Conservation (phyloP, 2,329 filamentous ascomycete species). For the Paecilomyces formosus region DNA sequence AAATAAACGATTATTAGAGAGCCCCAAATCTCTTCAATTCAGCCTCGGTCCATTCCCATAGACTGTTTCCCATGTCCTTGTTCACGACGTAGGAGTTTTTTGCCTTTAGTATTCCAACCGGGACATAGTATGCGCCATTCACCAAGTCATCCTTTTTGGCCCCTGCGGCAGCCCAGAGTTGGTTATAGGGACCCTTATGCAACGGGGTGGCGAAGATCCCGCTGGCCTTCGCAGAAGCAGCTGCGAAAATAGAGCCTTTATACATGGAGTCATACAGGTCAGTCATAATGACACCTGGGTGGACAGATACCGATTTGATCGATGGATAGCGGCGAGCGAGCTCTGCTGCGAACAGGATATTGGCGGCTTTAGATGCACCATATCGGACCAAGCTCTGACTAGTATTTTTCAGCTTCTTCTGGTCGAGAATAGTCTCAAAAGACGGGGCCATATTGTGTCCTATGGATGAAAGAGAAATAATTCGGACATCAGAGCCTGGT, state of each 20-base stretch:
- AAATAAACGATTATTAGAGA: background rate
- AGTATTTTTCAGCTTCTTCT: slow-evolving; percentile 19
- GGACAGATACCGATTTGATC: slow-evolving; percentile 34
- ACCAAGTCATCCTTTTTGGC: slow-evolving; percentile 15
- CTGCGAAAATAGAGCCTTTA: background rate
- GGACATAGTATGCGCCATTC: slow-evolving; percentile 23
- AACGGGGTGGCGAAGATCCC: slow-evolving; percentile 13
- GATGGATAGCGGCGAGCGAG: slow-evolving; percentile 28
- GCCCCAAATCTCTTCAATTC: background rate
- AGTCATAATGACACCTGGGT: slow-evolving; percentile 38
- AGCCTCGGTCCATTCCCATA: background rate
- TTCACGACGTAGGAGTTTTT: background rate
- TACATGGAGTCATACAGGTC: slow-evolving; percentile 19
- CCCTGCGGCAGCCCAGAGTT: slow-evolving; percentile 23
- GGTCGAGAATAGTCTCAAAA: slow-evolving; percentile 22
- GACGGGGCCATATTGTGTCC: slow-evolving; percentile 10
- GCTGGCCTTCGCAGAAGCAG: background rate
- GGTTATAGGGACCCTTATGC: slow-evolving; percentile 15
- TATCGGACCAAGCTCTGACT: slow-evolving; percentile 30
- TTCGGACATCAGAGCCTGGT: slow-evolving; percentile 17
- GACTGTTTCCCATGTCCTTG: background rate
- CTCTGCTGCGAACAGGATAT: slow-evolving; percentile 38
- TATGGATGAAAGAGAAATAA: slow-evolving; percentile 22
- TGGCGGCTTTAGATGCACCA: slow-evolving; percentile 40
- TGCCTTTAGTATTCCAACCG: slow-evolving; percentile 17